Percentiles rank a stretch among this genome's conserved stretches.
These are phyloP conservation scores for Waitea zeae DNA, from an alignment of 1,284 basidiomycete species.

Conservation along the genomic window DNA sequence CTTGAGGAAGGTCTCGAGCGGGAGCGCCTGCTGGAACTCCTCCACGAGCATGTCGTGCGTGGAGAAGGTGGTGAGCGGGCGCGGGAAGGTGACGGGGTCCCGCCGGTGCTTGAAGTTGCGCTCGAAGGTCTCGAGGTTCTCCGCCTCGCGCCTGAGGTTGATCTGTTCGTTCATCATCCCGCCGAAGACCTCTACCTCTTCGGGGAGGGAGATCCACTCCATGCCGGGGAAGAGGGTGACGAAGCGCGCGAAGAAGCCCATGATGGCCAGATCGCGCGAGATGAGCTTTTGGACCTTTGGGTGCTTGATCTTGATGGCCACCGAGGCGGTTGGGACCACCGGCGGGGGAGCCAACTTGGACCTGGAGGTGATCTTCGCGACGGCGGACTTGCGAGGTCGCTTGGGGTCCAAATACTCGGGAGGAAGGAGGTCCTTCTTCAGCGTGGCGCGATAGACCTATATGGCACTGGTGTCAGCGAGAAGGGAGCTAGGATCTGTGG, in stretches of 20 bases:
- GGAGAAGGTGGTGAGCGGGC: constrained; percentile 69
- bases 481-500: background rate
- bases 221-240: constrained; percentile 82
- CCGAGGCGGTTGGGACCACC: constrained; percentile 60
- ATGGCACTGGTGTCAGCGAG: constrained; percentile 2
- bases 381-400: constrained; percentile 30
- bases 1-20: constrained; percentile 75
- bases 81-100: constrained; percentile 78
- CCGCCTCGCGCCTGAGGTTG: constrained; percentile 80
- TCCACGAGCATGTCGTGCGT: constrained; percentile 77
- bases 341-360: constrained; percentile 33
- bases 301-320: constrained; percentile 94
- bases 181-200: constrained; percentile 91
- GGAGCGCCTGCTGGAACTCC: constrained; percentile 86
- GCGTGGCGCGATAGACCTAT: constrained; percentile 74
- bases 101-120: constrained; percentile 70
- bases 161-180: constrained; percentile 97
- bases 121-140: constrained; percentile 79
- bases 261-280: constrained; percentile 80
- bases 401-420: constrained; percentile 61
- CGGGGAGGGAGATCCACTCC: constrained; percentile 92
- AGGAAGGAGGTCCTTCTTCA: constrained; percentile 73
- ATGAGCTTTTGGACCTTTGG: constrained; percentile 75
- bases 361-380: constrained; percentile 22
- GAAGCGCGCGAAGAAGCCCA: constrained; percentile 79